Percentiles rank a stretch among this genome's conserved stretches.
phyloP scores from a whole-genome alignment of 768 basidiomycete genomes.

The Phanerodontia chrysosporium region DNA sequence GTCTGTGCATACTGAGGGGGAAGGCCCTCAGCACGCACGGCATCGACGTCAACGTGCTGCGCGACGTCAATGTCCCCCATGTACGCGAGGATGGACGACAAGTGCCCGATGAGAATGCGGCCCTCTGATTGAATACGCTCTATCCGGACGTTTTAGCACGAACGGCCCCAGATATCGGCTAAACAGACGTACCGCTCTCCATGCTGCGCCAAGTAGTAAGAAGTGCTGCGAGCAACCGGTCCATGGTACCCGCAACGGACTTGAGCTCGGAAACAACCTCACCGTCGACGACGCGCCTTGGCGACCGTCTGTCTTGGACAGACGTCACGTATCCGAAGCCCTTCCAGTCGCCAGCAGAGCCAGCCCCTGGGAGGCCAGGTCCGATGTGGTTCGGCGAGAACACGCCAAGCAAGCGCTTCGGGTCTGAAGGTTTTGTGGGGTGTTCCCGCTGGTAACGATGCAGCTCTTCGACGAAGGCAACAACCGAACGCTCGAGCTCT shows the following conservation, averaged over 20 bases:
- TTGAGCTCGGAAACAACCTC: constrained; percentile 55
- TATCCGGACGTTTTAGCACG: constrained; percentile 15
- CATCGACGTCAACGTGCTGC: constrained; percentile 79
- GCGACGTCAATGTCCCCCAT: constrained; percentile 75
- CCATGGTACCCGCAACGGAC: constrained; percentile 41
- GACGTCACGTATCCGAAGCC: constrained; percentile 78
- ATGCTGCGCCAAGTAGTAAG: not conserved
- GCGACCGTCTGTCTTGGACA: constrained; percentile 41
- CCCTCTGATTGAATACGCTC: constrained; percentile 33
- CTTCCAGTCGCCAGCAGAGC: constrained; percentile 72
- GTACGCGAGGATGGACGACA: constrained; percentile 55
- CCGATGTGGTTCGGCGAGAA: constrained; percentile 65
- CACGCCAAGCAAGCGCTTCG: constrained; percentile 38
- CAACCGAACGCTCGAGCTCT: constrained; percentile 69
- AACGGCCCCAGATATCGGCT: not conserved
- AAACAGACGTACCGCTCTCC: constrained; percentile 6
- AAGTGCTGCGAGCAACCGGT: not conserved
- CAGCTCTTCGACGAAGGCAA: constrained; percentile 67
- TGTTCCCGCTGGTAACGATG: constrained; percentile 43
- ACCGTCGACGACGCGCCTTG: constrained; percentile 44
- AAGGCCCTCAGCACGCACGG: constrained; percentile 25
- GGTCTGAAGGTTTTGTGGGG: constrained; percentile 5
- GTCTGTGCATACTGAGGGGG: constrained; percentile 29
- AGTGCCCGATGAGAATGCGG: constrained; percentile 47
- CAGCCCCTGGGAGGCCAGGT: constrained; percentile 75